These are phyloP conservation scores for Macrotyloma uniflorum DNA, from an alignment of 306 rosid species.

Conservation along the genomic window DNA sequence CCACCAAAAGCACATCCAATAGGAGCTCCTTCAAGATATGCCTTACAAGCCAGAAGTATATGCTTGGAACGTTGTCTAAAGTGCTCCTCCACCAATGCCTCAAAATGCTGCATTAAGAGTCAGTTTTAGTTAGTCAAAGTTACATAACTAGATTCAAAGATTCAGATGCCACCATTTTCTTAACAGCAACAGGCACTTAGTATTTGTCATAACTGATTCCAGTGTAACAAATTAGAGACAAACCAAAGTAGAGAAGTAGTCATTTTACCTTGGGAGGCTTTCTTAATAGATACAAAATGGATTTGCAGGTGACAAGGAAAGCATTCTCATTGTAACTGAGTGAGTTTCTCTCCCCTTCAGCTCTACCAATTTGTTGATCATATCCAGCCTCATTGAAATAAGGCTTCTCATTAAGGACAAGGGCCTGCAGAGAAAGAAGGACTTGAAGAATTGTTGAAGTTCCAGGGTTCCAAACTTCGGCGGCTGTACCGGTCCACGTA, in stretches of 20 bases:
- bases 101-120: conserved; percentile 72
- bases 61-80: conserved; percentile 55
- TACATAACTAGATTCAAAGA: not conserved
- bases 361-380: conserved; percentile 84
- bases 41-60: conserved; percentile 74
- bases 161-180: conserved; percentile 13
- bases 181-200: not conserved
- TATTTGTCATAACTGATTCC: not conserved
- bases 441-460: conserved; percentile 86
- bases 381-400: conserved; percentile 98
- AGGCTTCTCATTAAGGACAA: conserved; percentile 94
- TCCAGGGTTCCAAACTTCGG: conserved; percentile 90
- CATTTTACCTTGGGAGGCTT: conserved; percentile 78
- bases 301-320: conserved; percentile 82
- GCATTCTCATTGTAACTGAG: conserved; percentile 93
- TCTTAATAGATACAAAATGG: conserved; percentile 72
- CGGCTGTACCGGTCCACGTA: conserved; percentile 78
- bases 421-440: conserved; percentile 97
- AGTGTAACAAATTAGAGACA: not conserved
- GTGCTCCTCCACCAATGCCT: conserved; percentile 80
- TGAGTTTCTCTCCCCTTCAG: conserved; percentile 95
- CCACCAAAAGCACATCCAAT: conserved; percentile 58
- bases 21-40: conserved; percentile 80
- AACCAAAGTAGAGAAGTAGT: conserved; percentile 17
- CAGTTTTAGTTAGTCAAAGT: conserved; percentile 17